These are phyloP conservation scores for Penicillium bialowiezense DNA, from an alignment of 495 filamentous ascomycete species.

Conservation along the genomic window DNA sequence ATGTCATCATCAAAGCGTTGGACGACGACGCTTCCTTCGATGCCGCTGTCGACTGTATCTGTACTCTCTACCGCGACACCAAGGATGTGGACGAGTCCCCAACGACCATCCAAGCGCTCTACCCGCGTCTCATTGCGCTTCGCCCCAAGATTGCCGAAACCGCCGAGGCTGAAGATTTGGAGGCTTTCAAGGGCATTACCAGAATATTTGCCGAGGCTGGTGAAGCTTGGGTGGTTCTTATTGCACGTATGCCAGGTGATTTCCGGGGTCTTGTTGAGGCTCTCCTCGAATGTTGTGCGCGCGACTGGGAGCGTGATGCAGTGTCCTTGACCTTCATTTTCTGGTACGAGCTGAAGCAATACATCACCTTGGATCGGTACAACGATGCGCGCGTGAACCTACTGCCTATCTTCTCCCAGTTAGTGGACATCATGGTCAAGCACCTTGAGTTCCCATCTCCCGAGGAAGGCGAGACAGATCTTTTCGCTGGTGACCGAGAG, in stretches of 20 bases:
- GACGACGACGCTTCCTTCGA: conserved; percentile 75
- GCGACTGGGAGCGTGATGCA: conserved; percentile 84
- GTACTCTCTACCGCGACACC: conserved; percentile 87
- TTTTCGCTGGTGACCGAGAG: conserved; percentile 94
- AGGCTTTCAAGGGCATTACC: conserved; percentile 83
- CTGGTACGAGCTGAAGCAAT: conserved; percentile 99
- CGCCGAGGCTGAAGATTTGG: conserved; percentile 79
- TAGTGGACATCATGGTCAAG: conserved; percentile 91
- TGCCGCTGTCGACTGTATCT: conserved; percentile 89
- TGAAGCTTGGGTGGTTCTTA: conserved; percentile 87
- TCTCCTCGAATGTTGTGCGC: conserved; percentile 82
- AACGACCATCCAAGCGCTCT: conserved; percentile 75
- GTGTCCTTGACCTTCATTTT: conserved; percentile 91
- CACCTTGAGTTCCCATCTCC: conserved; percentile 87
- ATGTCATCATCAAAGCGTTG: conserved; percentile 74
- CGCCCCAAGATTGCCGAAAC: conserved; percentile 72
- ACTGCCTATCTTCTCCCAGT: conserved; percentile 73
- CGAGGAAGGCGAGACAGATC: conserved; percentile 72
- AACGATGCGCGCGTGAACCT: conserved; percentile 72
- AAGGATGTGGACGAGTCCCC: conserved; percentile 83
- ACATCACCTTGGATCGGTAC: conserved; percentile 84
- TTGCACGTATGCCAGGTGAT: conserved; percentile 75
- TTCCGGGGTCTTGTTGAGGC: conserved; percentile 88
- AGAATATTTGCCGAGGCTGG: conserved; percentile 90
- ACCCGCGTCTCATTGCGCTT: conserved; percentile 76